Percentiles rank a stretch among this genome's conserved stretches.
Evolutionary conservation across 495 filamentous ascomycete species (phyloP).

Genomic region (Penicillium simplicissimum): DNA sequence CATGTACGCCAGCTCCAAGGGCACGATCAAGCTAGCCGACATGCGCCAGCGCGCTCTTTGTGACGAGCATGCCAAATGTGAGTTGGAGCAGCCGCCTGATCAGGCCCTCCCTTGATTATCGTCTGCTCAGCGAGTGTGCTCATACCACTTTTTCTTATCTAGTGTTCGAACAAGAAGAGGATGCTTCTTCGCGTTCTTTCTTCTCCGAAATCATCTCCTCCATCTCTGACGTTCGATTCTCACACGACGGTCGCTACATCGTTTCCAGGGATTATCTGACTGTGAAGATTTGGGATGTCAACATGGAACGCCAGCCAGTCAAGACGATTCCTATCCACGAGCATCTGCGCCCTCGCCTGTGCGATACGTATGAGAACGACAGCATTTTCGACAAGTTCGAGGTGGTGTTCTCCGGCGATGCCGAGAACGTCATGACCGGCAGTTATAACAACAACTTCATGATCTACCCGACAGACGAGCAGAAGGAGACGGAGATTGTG

Average conservation of each 20-base stretch:
- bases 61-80: conserved; percentile 93
- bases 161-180: conserved; percentile 99
- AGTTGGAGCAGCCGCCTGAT: conserved; percentile 30
- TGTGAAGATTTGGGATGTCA: conserved; percentile 99
- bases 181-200: conserved; percentile 97
- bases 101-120: background rate
- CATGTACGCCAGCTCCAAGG: conserved; percentile 99
- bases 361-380: conserved; percentile 98
- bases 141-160: conserved; percentile 5
- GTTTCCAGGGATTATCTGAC: conserved; percentile 97
- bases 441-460: conserved; percentile 99
- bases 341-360: conserved; percentile 89
- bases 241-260: conserved; percentile 93
- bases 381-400: conserved; percentile 99
- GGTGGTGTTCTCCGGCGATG: conserved; percentile 97
- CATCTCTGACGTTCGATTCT: conserved; percentile 97
- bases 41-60: conserved; percentile 96
- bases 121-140: background rate
- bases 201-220: conserved; percentile 99
- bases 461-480: conserved; percentile 97
- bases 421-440: conserved; percentile 98
- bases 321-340: conserved; percentile 99
- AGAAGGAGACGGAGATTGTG: conserved; percentile 95
- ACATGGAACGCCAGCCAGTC: conserved; percentile 94
- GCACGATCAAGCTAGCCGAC: conserved; percentile 97